Evolutionary conservation across 2,329 filamentous ascomycete species (phyloP).

Genomic region (Paracorniculantispora psalliotae): DNA sequence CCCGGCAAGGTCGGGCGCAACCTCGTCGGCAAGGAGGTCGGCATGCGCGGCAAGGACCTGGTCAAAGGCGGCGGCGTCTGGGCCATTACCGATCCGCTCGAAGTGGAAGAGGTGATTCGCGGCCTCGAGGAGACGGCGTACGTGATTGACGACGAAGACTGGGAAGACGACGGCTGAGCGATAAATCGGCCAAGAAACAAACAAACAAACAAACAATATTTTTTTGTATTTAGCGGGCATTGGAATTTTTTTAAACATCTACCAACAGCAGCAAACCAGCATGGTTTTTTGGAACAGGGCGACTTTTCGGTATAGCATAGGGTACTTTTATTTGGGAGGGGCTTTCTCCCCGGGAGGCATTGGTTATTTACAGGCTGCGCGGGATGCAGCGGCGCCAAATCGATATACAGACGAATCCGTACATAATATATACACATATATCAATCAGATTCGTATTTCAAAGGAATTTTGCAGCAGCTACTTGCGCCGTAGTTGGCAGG

Average conservation of each 20-base stretch:
- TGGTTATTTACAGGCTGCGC: not conserved
- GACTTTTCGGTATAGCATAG: not conserved
- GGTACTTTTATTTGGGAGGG: not conserved
- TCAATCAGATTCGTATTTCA: not conserved
- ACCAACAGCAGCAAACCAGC: not conserved
- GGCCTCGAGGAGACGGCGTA: conserved; percentile 61
- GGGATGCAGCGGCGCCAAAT: not conserved
- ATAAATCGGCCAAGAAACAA: not conserved
- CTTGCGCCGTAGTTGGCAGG: too few relatives aligned
- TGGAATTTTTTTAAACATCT: not conserved
- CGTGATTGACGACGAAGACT: conserved; percentile 45
- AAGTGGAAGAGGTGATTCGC: conserved; percentile 64
- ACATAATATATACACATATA: not conserved
- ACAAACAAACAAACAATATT: not conserved
- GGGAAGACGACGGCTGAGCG: conserved; percentile 14
- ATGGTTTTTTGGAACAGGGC: not conserved
- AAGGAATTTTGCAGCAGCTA: not conserved
- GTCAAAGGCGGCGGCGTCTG: conserved; percentile 89
- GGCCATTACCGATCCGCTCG: conserved; percentile 77
- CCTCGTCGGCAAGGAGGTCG: conserved; percentile 90
- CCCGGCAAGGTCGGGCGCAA: conserved; percentile 92
- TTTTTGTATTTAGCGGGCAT: conserved; percentile 11
- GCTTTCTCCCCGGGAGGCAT: not conserved
- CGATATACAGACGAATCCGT: not conserved
- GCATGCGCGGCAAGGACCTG: conserved; percentile 70